Conservation (phyloP, 2,329 filamentous ascomycete species). For the Trichoderma asperellum region DNA sequence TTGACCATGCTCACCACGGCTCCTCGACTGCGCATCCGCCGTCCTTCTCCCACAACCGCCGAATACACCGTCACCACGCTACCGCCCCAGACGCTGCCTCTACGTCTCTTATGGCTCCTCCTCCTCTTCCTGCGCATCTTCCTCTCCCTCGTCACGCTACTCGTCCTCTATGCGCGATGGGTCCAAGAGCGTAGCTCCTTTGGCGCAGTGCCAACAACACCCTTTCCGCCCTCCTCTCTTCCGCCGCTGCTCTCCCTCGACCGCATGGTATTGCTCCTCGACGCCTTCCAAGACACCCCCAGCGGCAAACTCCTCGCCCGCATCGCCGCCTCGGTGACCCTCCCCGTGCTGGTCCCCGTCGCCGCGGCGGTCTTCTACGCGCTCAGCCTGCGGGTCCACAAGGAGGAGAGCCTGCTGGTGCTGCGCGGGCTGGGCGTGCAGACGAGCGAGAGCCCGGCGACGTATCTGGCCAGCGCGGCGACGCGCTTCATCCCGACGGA, state of each 20-base stretch:
- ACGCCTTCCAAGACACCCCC: constrained; percentile 39
- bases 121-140: constrained; percentile 51
- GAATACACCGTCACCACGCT: constrained; percentile 90
- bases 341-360: constrained; percentile 46
- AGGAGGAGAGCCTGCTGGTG: constrained; percentile 83
- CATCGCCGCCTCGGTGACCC: constrained; percentile 43
- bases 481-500: constrained; percentile 81
- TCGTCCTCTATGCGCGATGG: constrained; percentile 57
- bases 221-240: constrained; percentile 21
- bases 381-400: constrained; percentile 52
- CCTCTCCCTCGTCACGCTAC: constrained; percentile 48
- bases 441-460: constrained; percentile 67
- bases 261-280: constrained; percentile 37
- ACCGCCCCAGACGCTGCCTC: constrained; percentile 55
- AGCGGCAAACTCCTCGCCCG: constrained; percentile 40
- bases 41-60: constrained; percentile 84
- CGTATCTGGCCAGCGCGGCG: constrained; percentile 59
- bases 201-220: constrained; percentile 3
- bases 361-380: constrained; percentile 47
- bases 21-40: constrained; percentile 64
- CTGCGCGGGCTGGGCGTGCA: constrained; percentile 90
- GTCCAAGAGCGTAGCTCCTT: constrained; percentile 39
- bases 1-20: constrained; percentile 62
- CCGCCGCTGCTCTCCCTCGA: constrained; percentile 32
- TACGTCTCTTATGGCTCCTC: constrained; percentile 51